Evolutionary conservation across 148 eudicot genomes (phyloP).

Genomic region (Salicornia ramosissima): DNA sequence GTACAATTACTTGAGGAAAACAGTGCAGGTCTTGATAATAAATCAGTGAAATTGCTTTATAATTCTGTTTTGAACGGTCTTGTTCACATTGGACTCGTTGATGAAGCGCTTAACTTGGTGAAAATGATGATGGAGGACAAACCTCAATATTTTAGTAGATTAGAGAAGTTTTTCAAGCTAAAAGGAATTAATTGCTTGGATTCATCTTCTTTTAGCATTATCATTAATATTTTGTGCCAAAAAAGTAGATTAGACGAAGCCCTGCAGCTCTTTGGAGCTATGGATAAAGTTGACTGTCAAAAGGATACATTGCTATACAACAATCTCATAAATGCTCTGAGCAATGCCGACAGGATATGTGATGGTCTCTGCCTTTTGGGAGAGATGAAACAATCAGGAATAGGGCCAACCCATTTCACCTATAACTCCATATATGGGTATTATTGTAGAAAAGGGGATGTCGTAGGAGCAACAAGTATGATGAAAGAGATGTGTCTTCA

Average conservation of each 20-base stretch:
- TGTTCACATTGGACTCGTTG: conserved; percentile 37
- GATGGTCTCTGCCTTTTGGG: conserved; percentile 53
- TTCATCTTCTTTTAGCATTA: conserved; percentile 45
- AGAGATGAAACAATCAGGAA: conserved; percentile 51
- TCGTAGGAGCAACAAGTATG: conserved; percentile 44
- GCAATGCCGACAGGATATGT: conserved; percentile 44
- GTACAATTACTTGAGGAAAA: conserved; percentile 40
- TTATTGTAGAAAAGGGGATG: conserved; percentile 57
- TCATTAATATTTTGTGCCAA: conserved; percentile 53
- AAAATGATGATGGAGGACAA: conserved; percentile 37
- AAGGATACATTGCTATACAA: conserved; percentile 55
- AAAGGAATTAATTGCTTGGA: conserved; percentile 33
- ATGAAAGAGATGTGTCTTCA: conserved; percentile 62
- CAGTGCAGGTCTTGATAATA: conserved; percentile 24
- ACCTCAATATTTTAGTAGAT: conserved; percentile 18
- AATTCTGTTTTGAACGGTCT: conserved; percentile 51
- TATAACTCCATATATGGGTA: conserved; percentile 54
- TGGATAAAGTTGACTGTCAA: conserved; percentile 48
- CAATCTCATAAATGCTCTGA: conserved; percentile 54
- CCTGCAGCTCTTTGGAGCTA: conserved; percentile 48
- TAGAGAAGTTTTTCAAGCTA: conserved; percentile 32
- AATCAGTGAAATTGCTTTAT: conserved; percentile 32
- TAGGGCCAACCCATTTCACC: conserved; percentile 58
- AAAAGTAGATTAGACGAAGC: conserved; percentile 54
- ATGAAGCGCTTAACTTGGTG: conserved; percentile 48